Evolutionary conservation across 1,284 basidiomycete species (phyloP), one percentile per base, ranked within the genome.

Genomic region (Heterobasidion occidentale): DNA sequence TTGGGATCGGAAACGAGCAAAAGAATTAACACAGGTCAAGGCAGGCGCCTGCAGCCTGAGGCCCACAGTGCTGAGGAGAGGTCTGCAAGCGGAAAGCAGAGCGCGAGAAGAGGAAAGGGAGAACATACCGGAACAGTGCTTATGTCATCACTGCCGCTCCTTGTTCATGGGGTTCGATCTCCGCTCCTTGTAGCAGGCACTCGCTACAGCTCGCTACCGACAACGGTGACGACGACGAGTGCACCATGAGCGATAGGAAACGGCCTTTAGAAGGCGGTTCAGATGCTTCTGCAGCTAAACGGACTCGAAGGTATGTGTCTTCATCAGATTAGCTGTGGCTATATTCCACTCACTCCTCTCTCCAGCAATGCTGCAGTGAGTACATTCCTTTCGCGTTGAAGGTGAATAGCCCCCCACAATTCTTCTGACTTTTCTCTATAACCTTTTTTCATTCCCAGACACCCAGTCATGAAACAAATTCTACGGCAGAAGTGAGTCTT

Each of bases 331-430:
- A 46, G 36, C 17, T 34, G 57, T 35, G 34, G 59, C 35, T 61
- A 56, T 58, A 60, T 66, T 63, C 54, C 62, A 54, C 60, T 59
- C 51, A 60, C 60, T 57, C 60, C 62, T 61, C 68, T 9, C n/a
- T n/a, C 42, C 66, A 88, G 84, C 67, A 83, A 87, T 64, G 57
- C 51, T 14, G 64, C 68, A 73, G 88, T 90, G 82, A 90, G 87
- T 87, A 61, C 66, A 68, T 65, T 67, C 71, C 64, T 63, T 61
- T 59, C 63, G 59, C 60, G 64, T 61, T 67, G 64, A 88, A 90
- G 87, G 87, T 90, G 84, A 90, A 88, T 89, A 61, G 71, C 62
- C 66, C 71, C 68, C 70, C 69, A 68, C 72, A 72, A 75, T 69
- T 60, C 27, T 61, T 64, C 80, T 84, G 67, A 84, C 79, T 70